A percentile compares a stretch with the other conserved stretches of the same genome.
Conservation (phyloP, 768 basidiomycete genomes). For the Postia placenta region DNA sequence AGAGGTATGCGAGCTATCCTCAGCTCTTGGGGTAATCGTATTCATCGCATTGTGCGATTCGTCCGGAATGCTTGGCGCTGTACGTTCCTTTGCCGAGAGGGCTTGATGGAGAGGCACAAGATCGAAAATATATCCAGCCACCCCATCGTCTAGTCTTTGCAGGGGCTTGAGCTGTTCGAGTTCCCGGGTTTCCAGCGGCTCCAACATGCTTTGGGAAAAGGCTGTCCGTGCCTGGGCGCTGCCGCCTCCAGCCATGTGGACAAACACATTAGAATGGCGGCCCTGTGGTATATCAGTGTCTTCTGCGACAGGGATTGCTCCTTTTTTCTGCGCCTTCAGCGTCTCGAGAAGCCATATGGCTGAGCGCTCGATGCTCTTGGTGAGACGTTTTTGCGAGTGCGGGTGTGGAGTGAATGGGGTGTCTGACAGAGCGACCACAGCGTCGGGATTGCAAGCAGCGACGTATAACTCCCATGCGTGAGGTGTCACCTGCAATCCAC, state of each 20-base stretch:
- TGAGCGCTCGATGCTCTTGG: slow-evolving; percentile 70
- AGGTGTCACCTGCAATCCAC: slow-evolving; percentile 41
- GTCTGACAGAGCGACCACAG: slow-evolving; percentile 68
- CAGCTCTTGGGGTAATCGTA: neutral
- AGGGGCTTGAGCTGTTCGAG: slow-evolving; percentile 45
- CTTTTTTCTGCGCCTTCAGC: slow-evolving; percentile 29
- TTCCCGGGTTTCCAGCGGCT: slow-evolving; percentile 51
- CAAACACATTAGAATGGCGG: slow-evolving; percentile 56
- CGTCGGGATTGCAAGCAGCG: slow-evolving; percentile 52
- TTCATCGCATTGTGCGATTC: neutral
- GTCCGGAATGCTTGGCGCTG: neutral
- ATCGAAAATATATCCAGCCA: slow-evolving; percentile 68
- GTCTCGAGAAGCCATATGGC: slow-evolving; percentile 56
- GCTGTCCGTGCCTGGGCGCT: slow-evolving; percentile 51
- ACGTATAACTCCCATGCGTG: slow-evolving; percentile 51
- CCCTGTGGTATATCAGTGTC: slow-evolving; percentile 20
- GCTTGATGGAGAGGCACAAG: slow-evolving; percentile 42
- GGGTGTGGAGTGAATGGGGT: slow-evolving; percentile 61
- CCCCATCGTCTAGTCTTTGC: slow-evolving; percentile 56
- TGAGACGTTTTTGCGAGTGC: slow-evolving; percentile 72
- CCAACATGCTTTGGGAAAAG: slow-evolving; percentile 54
- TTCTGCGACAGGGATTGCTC: neutral
- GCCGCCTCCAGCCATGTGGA: slow-evolving; percentile 64
- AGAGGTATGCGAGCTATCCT: neutral
- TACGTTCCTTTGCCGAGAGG: slow-evolving; percentile 15